Evolutionary conservation across 495 filamentous ascomycete species (phyloP), one percentile per base, ranked within the genome.

Genomic region (Aspergillus homomorphus): DNA sequence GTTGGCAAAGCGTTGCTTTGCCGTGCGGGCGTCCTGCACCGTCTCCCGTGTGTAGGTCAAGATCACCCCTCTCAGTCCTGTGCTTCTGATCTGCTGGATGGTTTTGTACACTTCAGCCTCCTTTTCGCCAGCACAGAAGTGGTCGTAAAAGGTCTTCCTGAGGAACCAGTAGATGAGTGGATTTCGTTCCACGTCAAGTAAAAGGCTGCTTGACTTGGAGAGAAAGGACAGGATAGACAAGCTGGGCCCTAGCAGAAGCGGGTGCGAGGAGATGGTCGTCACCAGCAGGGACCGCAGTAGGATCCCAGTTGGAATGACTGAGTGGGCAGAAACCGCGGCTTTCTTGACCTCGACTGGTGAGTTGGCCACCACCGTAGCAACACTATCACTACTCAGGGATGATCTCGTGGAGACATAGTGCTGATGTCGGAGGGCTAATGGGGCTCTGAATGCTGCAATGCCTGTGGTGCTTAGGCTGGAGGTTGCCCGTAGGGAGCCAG

Each of bases 251-350:
- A 95, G 82, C 2, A 95, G 78, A 24, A 82, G 59, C 0, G 84
- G 84, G 9, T 87, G 90, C 1, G 88, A 89, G 0, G 91, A 94
- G 48, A 96, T 78, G 7, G 83, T 82, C 14, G 86, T 87, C 38
- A 90, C 86, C 45, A 88, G 79, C 46, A 92, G 78, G 1, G 90
- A 91, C 43, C 92, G 84, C 24, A 96, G 76, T 21, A 96, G 75
- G 20, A 78, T 84, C 19, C 77, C 77, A 6, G 87, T 75, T 0
- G 92, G 89, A 46, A 96, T 78, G 49, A 83, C 75, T 1, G 88
- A 83, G 14, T 94, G 73, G 7, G 88, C 83, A 10, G 84, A 63
- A 8, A 62, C 43, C 38, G 53, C 12, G 20, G 59, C 2, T 20
- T 45, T 23, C 22, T 50, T 26, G 21, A n/a, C 7, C 12, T 22